Conservation (phyloP, 768 basidiomycete species). For the Hemileccinum impolitum region DNA sequence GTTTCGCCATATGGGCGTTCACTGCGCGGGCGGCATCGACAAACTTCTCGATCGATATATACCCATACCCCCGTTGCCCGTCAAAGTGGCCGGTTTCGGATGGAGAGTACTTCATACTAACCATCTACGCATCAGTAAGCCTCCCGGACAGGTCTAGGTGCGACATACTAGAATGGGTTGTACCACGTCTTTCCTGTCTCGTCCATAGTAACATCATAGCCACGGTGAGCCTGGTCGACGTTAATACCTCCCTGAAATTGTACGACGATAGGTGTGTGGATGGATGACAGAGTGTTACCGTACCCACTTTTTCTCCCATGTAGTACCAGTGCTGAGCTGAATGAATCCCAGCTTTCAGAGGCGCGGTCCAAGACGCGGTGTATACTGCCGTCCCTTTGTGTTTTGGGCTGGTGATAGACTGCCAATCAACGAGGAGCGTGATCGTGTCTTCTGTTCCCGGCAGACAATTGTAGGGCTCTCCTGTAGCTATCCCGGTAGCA, state of each 20-base stretch:
- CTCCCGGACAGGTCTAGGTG: background rate
- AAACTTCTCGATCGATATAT: slow-evolving; percentile 91
- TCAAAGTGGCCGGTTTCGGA: slow-evolving; percentile 92
- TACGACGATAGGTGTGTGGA: background rate
- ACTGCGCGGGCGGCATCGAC: slow-evolving; percentile 79
- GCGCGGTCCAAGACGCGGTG: slow-evolving; percentile 94
- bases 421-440: slow-evolving; percentile 93
- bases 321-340: slow-evolving; percentile 93
- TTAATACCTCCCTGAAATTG: slow-evolving; percentile 75
- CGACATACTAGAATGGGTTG: slow-evolving; percentile 86
- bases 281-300: background rate
- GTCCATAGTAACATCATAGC: slow-evolving; percentile 86
- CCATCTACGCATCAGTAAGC: slow-evolving; percentile 7
- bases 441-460: slow-evolving; percentile 92
- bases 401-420: slow-evolving; percentile 67
- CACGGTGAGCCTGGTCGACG: slow-evolving; percentile 92
- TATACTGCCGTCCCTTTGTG: slow-evolving; percentile 88
- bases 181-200: slow-evolving; percentile 81
- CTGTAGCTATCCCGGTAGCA: slow-evolving; percentile 86
- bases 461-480: slow-evolving; percentile 84
- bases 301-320: slow-evolving; percentile 80
- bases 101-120: slow-evolving; percentile 91
- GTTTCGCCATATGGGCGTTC: slow-evolving; percentile 63
- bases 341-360: slow-evolving; percentile 84
- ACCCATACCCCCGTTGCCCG: slow-evolving; percentile 90